These are phyloP conservation scores for Chrysosporium keratinophilum DNA, from an alignment of 2,329 filamentous ascomycete species.

Conservation along the genomic window DNA sequence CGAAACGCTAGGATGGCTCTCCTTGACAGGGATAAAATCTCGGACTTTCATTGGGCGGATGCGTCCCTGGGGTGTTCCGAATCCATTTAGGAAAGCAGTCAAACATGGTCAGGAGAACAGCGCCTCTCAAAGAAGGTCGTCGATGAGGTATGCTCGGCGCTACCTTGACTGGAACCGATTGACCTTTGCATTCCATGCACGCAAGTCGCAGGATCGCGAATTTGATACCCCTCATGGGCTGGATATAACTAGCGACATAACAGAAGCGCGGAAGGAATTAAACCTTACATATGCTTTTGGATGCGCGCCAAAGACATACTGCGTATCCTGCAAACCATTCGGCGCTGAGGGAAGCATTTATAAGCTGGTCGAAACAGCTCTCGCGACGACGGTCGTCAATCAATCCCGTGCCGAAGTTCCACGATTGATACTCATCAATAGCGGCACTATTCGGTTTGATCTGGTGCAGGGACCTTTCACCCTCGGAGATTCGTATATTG, in stretches of 20 bases:
- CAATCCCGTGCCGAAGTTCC: conserved; percentile 41
- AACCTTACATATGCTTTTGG: conserved; percentile 49
- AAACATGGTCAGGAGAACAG: conserved; percentile 14
- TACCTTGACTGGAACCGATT: conserved; percentile 60
- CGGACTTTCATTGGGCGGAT: conserved; percentile 37
- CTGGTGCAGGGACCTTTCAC: conserved; percentile 55
- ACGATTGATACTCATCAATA: conserved; percentile 51
- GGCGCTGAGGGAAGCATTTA: conserved; percentile 46
- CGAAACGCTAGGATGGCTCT: conserved; percentile 57
- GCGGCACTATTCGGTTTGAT: conserved; percentile 52
- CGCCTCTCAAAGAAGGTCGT: background rate
- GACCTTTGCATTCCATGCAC: conserved; percentile 55
- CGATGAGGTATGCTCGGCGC: conserved; percentile 43
- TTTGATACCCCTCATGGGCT: conserved; percentile 45
- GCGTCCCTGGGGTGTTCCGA: conserved; percentile 35
- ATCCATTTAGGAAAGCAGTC: conserved; percentile 32
- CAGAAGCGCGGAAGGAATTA: conserved; percentile 41
- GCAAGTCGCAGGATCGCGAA: conserved; percentile 36
- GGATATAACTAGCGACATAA: conserved; percentile 42
- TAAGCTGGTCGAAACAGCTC: conserved; percentile 42
- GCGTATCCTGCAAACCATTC: conserved; percentile 44
- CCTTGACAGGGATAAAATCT: conserved; percentile 50
- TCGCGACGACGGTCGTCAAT: conserved; percentile 44
- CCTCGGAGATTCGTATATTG: conserved; percentile 26
- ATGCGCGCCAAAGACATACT: conserved; percentile 52